These are phyloP conservation scores for Russula dissimulans DNA, from an alignment of 768 basidiomycete genomes.

Conservation along the genomic window DNA sequence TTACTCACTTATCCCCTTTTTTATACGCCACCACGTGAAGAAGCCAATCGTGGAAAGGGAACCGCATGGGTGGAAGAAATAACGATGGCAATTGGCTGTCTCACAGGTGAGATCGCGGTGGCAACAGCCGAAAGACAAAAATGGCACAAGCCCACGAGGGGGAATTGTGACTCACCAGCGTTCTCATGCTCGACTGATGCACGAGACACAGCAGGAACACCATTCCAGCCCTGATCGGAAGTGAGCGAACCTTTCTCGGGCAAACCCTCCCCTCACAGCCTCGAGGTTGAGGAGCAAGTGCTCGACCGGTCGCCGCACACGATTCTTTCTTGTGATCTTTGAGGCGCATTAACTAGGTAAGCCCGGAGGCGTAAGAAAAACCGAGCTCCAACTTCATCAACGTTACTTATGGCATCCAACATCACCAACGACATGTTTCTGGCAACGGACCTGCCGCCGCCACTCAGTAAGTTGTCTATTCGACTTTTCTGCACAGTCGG, in stretches of 20 bases:
- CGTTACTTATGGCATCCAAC: not conserved
- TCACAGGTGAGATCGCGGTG: not conserved
- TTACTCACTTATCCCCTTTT: not conserved
- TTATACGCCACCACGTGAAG: not conserved
- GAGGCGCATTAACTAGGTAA: too few species aligned
- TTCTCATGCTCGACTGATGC: too few species aligned
- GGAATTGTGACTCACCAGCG: too few species aligned
- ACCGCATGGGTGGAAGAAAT: not conserved
- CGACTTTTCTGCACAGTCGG: too few species aligned
- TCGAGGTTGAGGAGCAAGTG: too few species aligned
- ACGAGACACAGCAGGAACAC: too few species aligned
- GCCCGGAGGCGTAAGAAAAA: not conserved
- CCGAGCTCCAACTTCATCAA: not conserved
- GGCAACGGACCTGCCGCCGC: conserved; percentile 2
- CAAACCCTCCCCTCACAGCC: too few species aligned
- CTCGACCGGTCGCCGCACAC: too few species aligned
- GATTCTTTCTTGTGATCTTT: not conserved
- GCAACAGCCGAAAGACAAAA: not conserved
- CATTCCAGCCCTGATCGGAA: too few species aligned
- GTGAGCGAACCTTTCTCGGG: too few species aligned
- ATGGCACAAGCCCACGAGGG: not conserved
- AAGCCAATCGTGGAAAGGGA: not conserved
- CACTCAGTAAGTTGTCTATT: not conserved
- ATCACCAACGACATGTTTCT: not conserved
- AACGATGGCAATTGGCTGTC: not conserved